These are phyloP conservation scores for Tetrahymena borealis DNA, from an alignment of 73 alveolate species.

Conservation along the genomic window DNA sequence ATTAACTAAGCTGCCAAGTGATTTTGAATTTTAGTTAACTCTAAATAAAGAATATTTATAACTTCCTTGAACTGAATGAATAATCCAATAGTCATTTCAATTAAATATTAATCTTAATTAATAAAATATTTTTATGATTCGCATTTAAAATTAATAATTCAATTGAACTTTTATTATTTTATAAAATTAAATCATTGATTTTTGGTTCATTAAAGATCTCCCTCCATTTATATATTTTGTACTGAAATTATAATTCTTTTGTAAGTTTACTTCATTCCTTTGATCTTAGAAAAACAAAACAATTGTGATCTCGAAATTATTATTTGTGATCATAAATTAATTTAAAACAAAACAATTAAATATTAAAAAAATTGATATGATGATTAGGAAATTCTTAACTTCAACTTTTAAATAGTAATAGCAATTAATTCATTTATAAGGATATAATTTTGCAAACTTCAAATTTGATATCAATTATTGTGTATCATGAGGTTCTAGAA, in stretches of 20 bases:
- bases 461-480: not conserved
- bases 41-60: not conserved
- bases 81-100: too few species aligned
- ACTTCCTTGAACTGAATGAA: not conserved
- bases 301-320: too few species aligned
- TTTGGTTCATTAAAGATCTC: too few species aligned
- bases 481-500: not conserved
- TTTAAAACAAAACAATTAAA: not conserved
- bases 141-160: too few species aligned
- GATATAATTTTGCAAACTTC: not conserved
- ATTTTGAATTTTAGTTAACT: slow-evolving; percentile 11
- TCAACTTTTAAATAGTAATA: not conserved
- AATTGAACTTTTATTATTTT: too few species aligned
- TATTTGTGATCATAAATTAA: not conserved
- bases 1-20: slow-evolving; percentile 55
- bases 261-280: too few species aligned
- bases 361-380: not conserved
- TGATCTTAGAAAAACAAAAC: too few species aligned
- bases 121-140: too few species aligned
- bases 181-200: too few species aligned
- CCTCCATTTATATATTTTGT: too few species aligned
- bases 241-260: too few species aligned
- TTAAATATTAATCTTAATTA: too few species aligned
- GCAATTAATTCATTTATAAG: not conserved
- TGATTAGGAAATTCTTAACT: not conserved